phyloP scores from a whole-genome alignment of 768 basidiomycete genomes.

The Termitomyces sp. region DNA sequence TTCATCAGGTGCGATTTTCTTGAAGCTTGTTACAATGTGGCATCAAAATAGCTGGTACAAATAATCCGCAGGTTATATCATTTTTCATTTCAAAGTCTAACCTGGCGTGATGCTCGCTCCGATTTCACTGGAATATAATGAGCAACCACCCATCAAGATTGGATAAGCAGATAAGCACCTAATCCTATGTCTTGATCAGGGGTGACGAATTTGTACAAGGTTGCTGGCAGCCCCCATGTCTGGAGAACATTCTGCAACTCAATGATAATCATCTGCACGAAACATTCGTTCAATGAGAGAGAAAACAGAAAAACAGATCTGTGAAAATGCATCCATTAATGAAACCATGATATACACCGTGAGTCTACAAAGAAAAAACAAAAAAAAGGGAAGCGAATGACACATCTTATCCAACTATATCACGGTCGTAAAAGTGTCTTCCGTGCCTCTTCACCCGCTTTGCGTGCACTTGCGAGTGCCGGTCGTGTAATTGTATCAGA shows the following conservation, averaged over 20 bases:
- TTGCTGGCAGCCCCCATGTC: background rate
- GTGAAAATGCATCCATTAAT: background rate
- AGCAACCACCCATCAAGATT: no score
- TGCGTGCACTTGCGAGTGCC: slow-evolving; percentile 40
- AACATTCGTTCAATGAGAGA: background rate
- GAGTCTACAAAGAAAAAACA: background rate
- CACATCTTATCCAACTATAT: background rate
- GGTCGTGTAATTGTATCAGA: slow-evolving; percentile 25
- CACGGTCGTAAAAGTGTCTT: slow-evolving; percentile 37
- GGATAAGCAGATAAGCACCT: no score
- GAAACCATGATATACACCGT: background rate
- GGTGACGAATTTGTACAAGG: background rate
- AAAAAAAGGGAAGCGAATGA: background rate
- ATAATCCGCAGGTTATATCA: background rate
- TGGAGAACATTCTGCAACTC: background rate
- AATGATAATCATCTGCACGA: background rate
- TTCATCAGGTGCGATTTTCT: background rate
- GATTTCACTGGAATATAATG: background rate
- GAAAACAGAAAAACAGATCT: background rate
- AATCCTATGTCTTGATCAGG: no score
- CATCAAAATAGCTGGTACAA: background rate
- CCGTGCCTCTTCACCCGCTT: slow-evolving; percentile 47
- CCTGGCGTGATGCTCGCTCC: background rate
- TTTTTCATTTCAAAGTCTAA: background rate
- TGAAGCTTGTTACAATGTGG: background rate